These are phyloP conservation scores for Clathrus columnatus DNA, from an alignment of 768 basidiomycete genomes.

Conservation along the genomic window DNA sequence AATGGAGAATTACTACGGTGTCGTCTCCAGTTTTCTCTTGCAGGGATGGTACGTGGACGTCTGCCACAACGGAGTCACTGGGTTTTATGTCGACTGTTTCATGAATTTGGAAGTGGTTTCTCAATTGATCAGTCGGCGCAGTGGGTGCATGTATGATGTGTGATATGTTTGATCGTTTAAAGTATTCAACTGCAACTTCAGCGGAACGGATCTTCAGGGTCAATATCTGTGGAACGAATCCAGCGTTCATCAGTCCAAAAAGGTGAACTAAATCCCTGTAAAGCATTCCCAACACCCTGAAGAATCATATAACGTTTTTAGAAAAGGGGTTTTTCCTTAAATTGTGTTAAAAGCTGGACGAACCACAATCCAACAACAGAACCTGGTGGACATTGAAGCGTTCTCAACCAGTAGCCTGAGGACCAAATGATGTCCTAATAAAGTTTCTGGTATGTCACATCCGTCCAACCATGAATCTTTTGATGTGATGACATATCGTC, in stretches of 20 bases:
- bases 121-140: neutral
- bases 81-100: neutral
- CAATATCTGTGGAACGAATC: neutral
- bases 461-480: neutral
- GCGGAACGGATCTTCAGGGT: neutral
- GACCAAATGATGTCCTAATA: neutral
- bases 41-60: neutral
- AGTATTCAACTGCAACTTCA: neutral
- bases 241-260: neutral
- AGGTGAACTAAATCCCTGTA: neutral
- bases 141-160: neutral
- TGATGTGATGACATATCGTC: neutral
- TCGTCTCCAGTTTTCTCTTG: neutral
- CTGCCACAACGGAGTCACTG: neutral
- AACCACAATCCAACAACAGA: neutral
- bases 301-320: neutral
- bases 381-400: neutral
- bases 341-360: neutral
- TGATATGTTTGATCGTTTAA: neutral
- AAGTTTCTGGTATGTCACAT: neutral
- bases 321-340: neutral
- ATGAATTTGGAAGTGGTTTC: neutral
- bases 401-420: neutral
- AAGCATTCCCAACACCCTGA: neutral
- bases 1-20: neutral